These are phyloP conservation scores for Hymenoscyphus repandus DNA, from an alignment of 2,329 filamentous ascomycete species.

Conservation along the genomic window DNA sequence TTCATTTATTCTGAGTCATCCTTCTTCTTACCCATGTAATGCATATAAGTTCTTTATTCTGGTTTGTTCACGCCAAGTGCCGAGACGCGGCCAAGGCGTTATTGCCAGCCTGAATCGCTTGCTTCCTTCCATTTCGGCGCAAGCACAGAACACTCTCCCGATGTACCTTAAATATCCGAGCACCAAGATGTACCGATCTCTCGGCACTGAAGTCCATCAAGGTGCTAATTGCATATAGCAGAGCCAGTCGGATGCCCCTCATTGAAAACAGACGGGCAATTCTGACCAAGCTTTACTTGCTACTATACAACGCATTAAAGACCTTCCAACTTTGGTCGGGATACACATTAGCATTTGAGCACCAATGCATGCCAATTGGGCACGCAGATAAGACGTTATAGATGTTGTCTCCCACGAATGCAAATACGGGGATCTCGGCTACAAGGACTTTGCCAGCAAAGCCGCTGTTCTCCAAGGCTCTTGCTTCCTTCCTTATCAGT, in stretches of 20 bases:
- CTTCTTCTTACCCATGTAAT: neutral
- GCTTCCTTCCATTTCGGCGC: neutral
- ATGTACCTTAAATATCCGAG: neutral
- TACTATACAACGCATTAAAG: too few species aligned
- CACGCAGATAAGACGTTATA: neutral
- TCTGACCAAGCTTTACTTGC: too few species aligned
- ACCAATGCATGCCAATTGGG: too few species aligned
- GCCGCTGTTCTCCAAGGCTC: neutral
- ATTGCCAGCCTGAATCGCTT: neutral
- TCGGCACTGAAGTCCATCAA: neutral
- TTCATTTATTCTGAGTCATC: too few species aligned
- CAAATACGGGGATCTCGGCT: neutral
- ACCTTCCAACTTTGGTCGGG: too few species aligned
- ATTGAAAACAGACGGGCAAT: too few species aligned
- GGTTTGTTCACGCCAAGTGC: neutral
- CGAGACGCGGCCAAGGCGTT: neutral
- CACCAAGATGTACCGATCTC: neutral
- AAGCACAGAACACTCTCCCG: neutral
- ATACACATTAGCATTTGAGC: too few species aligned
- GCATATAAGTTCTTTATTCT: neutral
- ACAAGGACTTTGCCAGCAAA: neutral
- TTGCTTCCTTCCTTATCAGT: neutral
- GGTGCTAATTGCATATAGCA: neutral
- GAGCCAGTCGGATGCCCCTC: too few species aligned
- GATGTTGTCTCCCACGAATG: neutral